phyloP scores from a whole-genome alignment of 2,329 filamentous ascomycete species.

The Calonectria pseudoturangicola region DNA sequence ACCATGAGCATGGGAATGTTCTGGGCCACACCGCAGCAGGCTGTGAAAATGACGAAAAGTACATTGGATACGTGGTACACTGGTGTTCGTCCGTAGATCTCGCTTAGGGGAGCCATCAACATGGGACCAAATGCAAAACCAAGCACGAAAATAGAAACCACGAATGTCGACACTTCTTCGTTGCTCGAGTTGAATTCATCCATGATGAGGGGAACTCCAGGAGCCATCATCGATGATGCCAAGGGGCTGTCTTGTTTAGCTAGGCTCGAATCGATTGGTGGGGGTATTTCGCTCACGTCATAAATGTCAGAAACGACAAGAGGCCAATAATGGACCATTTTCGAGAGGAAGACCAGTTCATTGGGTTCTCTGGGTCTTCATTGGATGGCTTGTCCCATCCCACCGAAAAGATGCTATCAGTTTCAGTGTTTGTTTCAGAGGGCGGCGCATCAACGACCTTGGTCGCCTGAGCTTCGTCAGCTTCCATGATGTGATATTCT shows the following conservation, averaged over 20 bases:
- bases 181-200: constrained; percentile 26
- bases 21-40: constrained; percentile 31
- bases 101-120: constrained; percentile 35
- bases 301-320: constrained; percentile 48
- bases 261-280: not conserved
- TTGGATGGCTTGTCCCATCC: constrained; percentile 41
- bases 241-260: constrained; percentile 21
- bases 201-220: constrained; percentile 37
- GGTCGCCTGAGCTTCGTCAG: constrained; percentile 3
- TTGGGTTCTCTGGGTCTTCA: constrained; percentile 78
- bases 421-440: constrained; percentile 23
- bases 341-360: constrained; percentile 81
- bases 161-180: constrained; percentile 30
- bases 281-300: constrained; percentile 58
- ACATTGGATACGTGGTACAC: constrained; percentile 36
- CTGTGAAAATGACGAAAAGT: constrained; percentile 35
- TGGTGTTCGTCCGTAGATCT: constrained; percentile 37
- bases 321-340: constrained; percentile 77
- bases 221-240: constrained; percentile 41
- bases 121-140: constrained; percentile 40
- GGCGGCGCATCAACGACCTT: not conserved
- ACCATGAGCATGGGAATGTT: constrained; percentile 60
- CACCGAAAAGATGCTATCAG: constrained; percentile 30
- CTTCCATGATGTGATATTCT: not conserved
- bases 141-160: constrained; percentile 39